Percentiles rank a stretch among this genome's conserved stretches.
Conservation (phyloP, 225 moss, liverwort and hornwort genomes). For the Anthoceros angustus region DNA sequence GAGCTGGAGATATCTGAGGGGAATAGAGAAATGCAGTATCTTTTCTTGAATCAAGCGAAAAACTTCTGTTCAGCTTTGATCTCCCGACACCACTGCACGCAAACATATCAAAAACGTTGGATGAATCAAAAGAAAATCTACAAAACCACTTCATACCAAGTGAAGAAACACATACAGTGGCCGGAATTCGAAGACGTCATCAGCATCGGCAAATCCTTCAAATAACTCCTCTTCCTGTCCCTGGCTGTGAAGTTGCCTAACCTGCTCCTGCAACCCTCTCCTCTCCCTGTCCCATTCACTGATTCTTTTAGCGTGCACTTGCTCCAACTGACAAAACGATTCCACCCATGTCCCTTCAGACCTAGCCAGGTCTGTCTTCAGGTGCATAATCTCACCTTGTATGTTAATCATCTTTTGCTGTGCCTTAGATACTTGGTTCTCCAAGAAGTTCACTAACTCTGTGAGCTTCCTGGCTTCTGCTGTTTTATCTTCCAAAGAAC, state of each 20-base stretch:
- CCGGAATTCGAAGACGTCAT: not conserved
- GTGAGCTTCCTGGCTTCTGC: slow-evolving; percentile 1
- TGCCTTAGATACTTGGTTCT: not conserved
- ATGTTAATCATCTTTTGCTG: slow-evolving; percentile 1
- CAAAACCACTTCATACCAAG: not conserved
- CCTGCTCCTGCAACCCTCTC: not conserved
- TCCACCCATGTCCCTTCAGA: slow-evolving; percentile 1
- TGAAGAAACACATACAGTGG: not conserved
- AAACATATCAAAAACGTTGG: not conserved
- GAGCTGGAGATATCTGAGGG: slow-evolving; percentile 12
- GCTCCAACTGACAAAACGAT: slow-evolving; percentile 1
- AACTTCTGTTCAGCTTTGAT: not conserved
- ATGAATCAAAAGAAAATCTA: not conserved
- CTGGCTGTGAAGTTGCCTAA: not conserved
- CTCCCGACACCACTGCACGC: not conserved
- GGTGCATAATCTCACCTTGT: not conserved
- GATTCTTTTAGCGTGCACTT: not conserved
- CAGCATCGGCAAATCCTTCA: not conserved
- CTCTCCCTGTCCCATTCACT: not conserved
- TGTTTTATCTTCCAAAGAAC: not conserved
- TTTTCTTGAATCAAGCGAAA: not conserved
- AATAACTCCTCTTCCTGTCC: not conserved
- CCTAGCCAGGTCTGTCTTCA: not conserved
- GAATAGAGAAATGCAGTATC: not conserved
- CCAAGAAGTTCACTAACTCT: not conserved